Evolutionary conservation across 1,139 yeast genomes (phyloP).

Genomic region (Candida sp.): DNA sequence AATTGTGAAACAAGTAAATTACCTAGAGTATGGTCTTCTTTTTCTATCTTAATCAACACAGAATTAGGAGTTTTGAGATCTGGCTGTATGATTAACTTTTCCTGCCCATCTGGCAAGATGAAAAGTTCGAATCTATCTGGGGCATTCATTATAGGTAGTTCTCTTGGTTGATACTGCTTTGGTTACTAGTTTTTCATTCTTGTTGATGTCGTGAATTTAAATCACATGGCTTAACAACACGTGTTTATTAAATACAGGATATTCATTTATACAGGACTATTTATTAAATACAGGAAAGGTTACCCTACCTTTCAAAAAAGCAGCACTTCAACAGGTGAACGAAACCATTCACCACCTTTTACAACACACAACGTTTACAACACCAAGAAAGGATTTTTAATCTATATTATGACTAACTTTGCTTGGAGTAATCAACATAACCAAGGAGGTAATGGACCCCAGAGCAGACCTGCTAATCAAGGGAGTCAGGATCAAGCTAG

Average conservation of each 20-base stretch:
- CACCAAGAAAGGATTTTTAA: too few relatives aligned
- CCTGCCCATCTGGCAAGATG: constrained; percentile 95
- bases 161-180: too few relatives aligned
- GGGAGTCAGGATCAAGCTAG: not conserved
- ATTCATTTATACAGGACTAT: too few relatives aligned
- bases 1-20: constrained; percentile 85
- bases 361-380: too few relatives aligned
- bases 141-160: constrained; percentile 67
- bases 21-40: constrained; percentile 97
- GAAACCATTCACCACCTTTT: too few relatives aligned
- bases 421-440: not conserved
- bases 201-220: too few relatives aligned
- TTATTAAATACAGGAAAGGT: too few relatives aligned
- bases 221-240: too few relatives aligned
- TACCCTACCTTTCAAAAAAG: too few relatives aligned
- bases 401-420: not conserved
- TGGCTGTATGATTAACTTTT: constrained; percentile 84
- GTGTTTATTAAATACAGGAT: too few relatives aligned
- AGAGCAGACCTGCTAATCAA: not conserved
- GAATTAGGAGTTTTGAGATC: constrained; percentile 97
- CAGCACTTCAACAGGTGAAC: too few relatives aligned
- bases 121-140: constrained; percentile 98
- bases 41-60: constrained; percentile 85
- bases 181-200: too few relatives aligned
- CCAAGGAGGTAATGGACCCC: not conserved